These are phyloP conservation scores for Colletotrichum sp. DNA, from an alignment of 2,329 filamentous ascomycete genomes.

Conservation along the genomic window DNA sequence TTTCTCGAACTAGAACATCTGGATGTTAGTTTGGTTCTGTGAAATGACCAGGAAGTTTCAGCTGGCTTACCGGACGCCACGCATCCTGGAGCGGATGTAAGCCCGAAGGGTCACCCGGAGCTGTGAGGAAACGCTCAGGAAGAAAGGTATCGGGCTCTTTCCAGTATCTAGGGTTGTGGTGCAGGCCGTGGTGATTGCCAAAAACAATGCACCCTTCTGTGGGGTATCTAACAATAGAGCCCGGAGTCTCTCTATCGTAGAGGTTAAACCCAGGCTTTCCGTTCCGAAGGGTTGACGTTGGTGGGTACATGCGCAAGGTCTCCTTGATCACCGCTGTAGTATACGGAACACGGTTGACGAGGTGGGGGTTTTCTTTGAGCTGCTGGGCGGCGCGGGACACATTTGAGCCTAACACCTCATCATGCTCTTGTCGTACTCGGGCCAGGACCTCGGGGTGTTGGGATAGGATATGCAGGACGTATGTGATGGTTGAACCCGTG, in stretches of 20 bases:
- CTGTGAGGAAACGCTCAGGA: neutral
- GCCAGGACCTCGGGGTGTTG: conserved; percentile 26
- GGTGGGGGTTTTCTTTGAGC: conserved; percentile 45
- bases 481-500: conserved; percentile 31
- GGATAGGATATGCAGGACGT: conserved; percentile 23
- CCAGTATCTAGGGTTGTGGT: conserved; percentile 1
- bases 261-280: neutral
- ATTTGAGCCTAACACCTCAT: conserved; percentile 50
- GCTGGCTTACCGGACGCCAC: neutral
- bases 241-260: neutral
- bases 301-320: conserved; percentile 36
- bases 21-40: neutral
- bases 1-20: neutral
- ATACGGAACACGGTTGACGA: conserved; percentile 58
- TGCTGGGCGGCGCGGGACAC: conserved; percentile 37
- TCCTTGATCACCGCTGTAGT: conserved; percentile 48
- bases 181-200: neutral
- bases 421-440: conserved; percentile 33
- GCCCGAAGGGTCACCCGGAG: neutral
- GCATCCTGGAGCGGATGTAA: neutral
- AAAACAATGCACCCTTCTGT: conserved; percentile 1
- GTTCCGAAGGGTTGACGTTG: conserved; percentile 33
- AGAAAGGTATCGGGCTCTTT: neutral
- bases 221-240: neutral
- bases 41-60: accelerated